Percentiles rank a stretch among this genome's conserved stretches.
phyloP scores from a whole-genome alignment of 2,329 filamentous ascomycete species.

The Lomentospora prolificans region DNA sequence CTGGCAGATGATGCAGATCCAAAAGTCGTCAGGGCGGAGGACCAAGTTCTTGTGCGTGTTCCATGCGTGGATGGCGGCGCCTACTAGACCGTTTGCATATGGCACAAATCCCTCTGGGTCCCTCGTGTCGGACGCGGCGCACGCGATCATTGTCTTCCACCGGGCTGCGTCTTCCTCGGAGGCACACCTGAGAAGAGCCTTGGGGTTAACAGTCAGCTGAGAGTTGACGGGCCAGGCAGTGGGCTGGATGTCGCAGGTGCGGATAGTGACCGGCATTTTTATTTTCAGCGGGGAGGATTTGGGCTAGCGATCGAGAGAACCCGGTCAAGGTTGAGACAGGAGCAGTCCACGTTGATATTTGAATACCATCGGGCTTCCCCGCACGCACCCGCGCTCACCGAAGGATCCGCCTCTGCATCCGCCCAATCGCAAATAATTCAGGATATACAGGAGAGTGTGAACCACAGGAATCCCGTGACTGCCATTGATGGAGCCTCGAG shows the following conservation, averaged over 20 bases:
- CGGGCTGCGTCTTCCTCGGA: background rate
- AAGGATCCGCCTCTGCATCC: too few species aligned
- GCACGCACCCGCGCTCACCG: too few species aligned
- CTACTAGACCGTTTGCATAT: constrained; percentile 27
- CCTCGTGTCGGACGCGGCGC: background rate
- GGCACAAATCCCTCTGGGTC: background rate
- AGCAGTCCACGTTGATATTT: too few species aligned
- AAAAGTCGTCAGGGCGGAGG: constrained; percentile 42
- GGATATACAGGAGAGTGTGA: too few species aligned
- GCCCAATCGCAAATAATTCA: too few species aligned
- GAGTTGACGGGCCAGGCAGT: background rate
- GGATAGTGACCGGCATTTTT: background rate
- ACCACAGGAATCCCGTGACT: too few species aligned
- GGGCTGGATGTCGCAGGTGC: background rate
- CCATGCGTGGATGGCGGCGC: constrained; percentile 28
- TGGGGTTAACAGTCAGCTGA: background rate
- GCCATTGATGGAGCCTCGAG: too few species aligned
- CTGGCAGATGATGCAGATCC: constrained; percentile 40
- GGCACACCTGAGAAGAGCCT: background rate
- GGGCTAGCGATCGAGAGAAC: too few species aligned
- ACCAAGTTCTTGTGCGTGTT: constrained; percentile 32
- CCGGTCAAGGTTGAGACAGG: too few species aligned
- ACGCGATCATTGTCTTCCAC: background rate
- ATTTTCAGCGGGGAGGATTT: too few species aligned
- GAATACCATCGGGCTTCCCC: too few species aligned